Evolutionary conservation across 2,329 filamentous ascomycete species (phyloP).

Genomic region (Curvularia hawaiiensis): DNA sequence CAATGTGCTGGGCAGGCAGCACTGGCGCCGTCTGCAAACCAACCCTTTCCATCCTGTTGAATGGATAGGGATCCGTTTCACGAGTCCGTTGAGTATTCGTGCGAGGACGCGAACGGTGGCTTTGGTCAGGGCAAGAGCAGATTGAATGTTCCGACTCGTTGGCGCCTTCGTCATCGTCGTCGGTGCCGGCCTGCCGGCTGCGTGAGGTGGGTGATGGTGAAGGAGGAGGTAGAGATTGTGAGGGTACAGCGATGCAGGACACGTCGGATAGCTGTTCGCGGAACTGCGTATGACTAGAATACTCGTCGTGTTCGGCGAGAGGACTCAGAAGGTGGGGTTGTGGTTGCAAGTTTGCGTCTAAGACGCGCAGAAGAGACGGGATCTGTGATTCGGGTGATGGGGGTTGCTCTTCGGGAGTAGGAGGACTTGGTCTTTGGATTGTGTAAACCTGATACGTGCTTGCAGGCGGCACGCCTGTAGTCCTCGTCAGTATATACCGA

Average conservation of each 20-base stretch:
- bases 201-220: background rate
- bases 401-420: background rate
- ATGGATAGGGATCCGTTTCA: background rate
- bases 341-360: background rate
- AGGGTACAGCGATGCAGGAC: background rate
- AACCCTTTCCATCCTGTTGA: background rate
- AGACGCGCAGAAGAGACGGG: background rate
- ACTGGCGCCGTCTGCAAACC: background rate
- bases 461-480: background rate
- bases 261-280: background rate
- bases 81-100: background rate
- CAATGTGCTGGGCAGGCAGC: background rate
- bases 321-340: conserved; percentile 2
- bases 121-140: background rate
- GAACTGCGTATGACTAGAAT: background rate
- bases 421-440: background rate
- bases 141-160: background rate
- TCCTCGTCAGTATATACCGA: background rate
- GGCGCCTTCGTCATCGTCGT: background rate
- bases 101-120: background rate
- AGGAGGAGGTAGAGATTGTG: background rate
- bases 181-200: background rate
- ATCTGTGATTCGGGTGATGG: background rate
- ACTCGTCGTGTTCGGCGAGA: background rate
- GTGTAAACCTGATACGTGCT: background rate